Evolutionary conservation across 2,329 filamentous ascomycete genomes (phyloP), one percentile per base, ranked within the genome.

Genomic region (Beauveria australis): DNA sequence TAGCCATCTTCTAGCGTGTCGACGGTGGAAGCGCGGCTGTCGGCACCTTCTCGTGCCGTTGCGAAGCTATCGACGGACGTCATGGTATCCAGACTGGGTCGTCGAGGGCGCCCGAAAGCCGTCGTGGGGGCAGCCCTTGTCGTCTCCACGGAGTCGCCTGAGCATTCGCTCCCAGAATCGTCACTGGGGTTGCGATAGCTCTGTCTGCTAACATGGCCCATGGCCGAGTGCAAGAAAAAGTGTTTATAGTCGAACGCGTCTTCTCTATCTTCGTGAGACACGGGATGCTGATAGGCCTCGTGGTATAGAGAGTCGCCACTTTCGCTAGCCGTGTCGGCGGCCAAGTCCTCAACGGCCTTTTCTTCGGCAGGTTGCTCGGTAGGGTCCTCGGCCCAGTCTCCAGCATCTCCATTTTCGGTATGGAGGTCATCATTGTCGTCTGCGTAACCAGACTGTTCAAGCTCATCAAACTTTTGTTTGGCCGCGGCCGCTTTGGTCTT

Each of bases 231-330:
- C 16, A 97, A 80, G 72, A 96, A 96, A 75, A 97, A 97, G 70
- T 96, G 88, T 72, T 96, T 90, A 64, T 97, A 97, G 72, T 97
- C 93, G 69, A 97, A 97, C 1, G 92, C 92, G 72, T 97, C 93
- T 66, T 92, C 87, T 22, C 93, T 89, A 72, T 97, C 92, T 75
- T 97, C 93, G 68, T 97, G 93, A 0, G 91, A 91, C 6, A 89
- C 75, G 9, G 82, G 81, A 56, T 83, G 80, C 59, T 83, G 79
- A 53, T 80, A 71, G 0, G 81, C 77, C 66, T 87, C 85, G 66
- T 87, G 83, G 67, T 89, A 87, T 7, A 86, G 76, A 14, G 83
- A 83, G 58, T 85, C 80, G 67, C 83, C 78, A 64, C 86, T 85
- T 66, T 90, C 86, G 67, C 86, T 88, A 24, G 78, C 78, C 33